Evolutionary conservation across 306 rosid genomes (phyloP), one percentile per base, ranked within the genome.

Genomic region (Ammopiptanthus mongolicus): DNA sequence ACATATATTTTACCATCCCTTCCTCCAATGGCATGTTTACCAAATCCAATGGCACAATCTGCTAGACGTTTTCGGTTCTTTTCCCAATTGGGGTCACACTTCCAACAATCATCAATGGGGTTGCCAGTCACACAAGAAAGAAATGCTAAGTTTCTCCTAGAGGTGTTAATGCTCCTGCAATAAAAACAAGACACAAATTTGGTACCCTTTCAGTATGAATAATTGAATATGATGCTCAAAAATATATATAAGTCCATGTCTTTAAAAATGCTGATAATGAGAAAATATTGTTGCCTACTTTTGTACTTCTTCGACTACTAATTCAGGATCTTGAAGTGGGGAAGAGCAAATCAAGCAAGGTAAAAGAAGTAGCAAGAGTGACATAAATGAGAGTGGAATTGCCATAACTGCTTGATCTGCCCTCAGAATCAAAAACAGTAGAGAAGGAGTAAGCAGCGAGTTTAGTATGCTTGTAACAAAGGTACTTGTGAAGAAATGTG

Each of bases 101-200:
- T 79, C 99, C 99, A 95, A 71, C 99, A 95, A 70, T 95, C 99
- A 60, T 95, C 99, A 18, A 95, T 90, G 5, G 97, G 93, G 77
- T 95, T 95, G 1, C 97, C 97, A 0, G 76, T 86, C 3, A 83
- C 88, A 22, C 99, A 95, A 3, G 99, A 90, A 3, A 91, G 84
- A 76, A 69, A 90, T 13, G 83, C 99, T 57, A 95, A 22, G 18
- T 76, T 87, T 46, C 99, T 85, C 39, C 97, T 82, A 0, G 91
- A 87, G 10, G 34, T 87, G 74, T 90, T 90, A 69, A 87, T 82
- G 87, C 91, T 95, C 87, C 97, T 95, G 85, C 57, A 79, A 11
- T 5, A 50, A 50, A 61, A 53, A 8, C 3, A 8, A 18, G 28
- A 36, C 14, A 42, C 14, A 5, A n/a, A 17, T 12, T 28, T 25